Evolutionary conservation across 208 protist genomes (phyloP), one percentile per base, ranked within the genome.

Genomic region (Trypanosoma boissoni): DNA sequence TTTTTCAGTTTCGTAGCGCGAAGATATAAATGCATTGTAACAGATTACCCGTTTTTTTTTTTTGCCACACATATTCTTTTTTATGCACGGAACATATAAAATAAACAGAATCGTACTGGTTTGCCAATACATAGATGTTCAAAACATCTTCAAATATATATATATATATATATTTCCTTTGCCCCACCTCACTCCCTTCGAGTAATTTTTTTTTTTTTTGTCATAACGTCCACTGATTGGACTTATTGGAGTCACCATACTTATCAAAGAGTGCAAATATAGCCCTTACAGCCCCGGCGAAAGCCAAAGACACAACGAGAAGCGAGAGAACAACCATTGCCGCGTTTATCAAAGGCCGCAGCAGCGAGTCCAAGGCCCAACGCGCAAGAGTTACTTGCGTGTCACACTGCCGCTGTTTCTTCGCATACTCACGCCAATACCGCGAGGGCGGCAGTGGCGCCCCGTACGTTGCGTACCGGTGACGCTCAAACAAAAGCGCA

Each of bases 391-490:
- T 20, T 3, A 12, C 3, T 24, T 2, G 10, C 21, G 18, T 44
- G 26, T 24, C 36, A 5, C 24, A 20, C 8, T 57, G 6, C 9
- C 8, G 2, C 14, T 57, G 32, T 41, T 57, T 21, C 12, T 24
- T 14, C 2, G 20, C 16, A 7, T 29, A 14, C 20, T 43, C 14
- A 28, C 26, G 8, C n/a, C 31, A 57, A 44, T 57, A 57, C 24
- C 28, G 28, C 2, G 52, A 57, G 9, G 52, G 52, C 12, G 52
- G 31, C 5, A 57, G 52, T 9, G 52, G 32, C 8, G 34, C 34
- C 9, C 44, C 44, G 32, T 57, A 44, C 1, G 36, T 57, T 7
- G 29, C n/a, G 28, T 44, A 28, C 20, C 52, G 52, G 27, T 57
- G 52, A 20, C 52, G 28, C n/a, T 36, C 34, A 5, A 57, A 3